Evolutionary conservation across 495 filamentous ascomycete genomes (phyloP).

Genomic region (Mytilinidion resinicola): DNA sequence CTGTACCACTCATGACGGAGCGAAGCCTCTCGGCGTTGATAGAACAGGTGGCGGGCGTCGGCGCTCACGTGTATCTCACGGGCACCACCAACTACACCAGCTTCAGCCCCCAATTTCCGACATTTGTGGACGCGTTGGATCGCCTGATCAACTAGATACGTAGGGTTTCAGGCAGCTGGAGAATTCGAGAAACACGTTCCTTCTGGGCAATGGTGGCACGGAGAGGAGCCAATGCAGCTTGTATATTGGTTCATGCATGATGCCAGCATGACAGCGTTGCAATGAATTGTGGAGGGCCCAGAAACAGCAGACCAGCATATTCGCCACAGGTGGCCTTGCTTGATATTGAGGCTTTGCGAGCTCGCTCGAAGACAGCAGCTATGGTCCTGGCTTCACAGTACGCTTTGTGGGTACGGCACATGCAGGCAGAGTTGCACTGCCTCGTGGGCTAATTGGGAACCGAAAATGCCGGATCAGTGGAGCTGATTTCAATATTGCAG

Average conservation of each 20-base stretch:
- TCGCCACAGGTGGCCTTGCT: too few relatives aligned
- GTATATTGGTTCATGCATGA: constrained; percentile 10
- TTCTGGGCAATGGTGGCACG: constrained; percentile 19
- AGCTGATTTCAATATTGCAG: too few relatives aligned
- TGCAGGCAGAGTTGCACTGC: too few relatives aligned
- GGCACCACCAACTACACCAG: constrained; percentile 16
- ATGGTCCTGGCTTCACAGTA: too few relatives aligned
- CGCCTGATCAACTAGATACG: constrained; percentile 10
- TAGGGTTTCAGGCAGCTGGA: not conserved
- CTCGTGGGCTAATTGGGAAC: too few relatives aligned
- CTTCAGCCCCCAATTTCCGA: constrained; percentile 14
- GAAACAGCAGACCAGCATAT: too few relatives aligned
- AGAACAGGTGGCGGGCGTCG: constrained; percentile 10
- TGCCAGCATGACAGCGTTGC: not conserved
- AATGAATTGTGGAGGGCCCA: not conserved
- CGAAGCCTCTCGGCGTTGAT: constrained; percentile 1
- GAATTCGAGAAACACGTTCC: not conserved
- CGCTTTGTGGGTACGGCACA: too few relatives aligned
- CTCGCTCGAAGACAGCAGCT: too few relatives aligned
- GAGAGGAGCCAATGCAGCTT: constrained; percentile 13
- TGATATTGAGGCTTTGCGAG: too few relatives aligned
- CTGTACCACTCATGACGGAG: constrained; percentile 10
- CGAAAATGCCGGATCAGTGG: too few relatives aligned
- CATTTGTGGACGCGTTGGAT: constrained; percentile 13
- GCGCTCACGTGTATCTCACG: constrained; percentile 14